phyloP scores from a whole-genome alignment of 495 filamentous ascomycete genomes.

The Hyaloscypha finlandica region DNA sequence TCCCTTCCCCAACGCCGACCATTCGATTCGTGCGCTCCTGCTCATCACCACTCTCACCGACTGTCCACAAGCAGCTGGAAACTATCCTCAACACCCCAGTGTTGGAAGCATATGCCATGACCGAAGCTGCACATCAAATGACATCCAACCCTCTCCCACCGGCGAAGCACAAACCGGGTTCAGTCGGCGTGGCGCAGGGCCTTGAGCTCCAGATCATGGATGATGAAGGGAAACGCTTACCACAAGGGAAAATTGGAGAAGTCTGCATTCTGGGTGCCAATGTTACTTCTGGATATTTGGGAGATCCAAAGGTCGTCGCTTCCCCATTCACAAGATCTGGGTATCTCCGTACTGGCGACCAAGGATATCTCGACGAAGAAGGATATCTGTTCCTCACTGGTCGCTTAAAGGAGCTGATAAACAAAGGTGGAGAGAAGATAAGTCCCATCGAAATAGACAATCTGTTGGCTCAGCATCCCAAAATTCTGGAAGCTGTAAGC shows the following conservation, averaged over 20 bases:
- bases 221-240: constrained; percentile 56
- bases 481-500: constrained; percentile 72
- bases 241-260: constrained; percentile 66
- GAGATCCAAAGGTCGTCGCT: constrained; percentile 65
- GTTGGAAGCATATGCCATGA: constrained; percentile 87
- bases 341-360: constrained; percentile 82
- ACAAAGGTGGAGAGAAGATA: constrained; percentile 80
- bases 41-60: constrained; percentile 74
- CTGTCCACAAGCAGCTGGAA: constrained; percentile 72
- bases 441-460: constrained; percentile 78
- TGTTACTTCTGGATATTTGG: constrained; percentile 77
- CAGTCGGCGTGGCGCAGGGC: constrained; percentile 76
- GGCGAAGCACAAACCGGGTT: constrained; percentile 69
- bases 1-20: constrained; percentile 58
- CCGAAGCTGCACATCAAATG: constrained; percentile 85
- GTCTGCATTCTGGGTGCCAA: constrained; percentile 76
- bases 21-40: constrained; percentile 87
- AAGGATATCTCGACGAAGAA: constrained; percentile 70
- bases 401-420: constrained; percentile 82
- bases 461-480: constrained; percentile 61
- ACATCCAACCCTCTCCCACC: constrained; percentile 79
- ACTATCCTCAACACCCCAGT: constrained; percentile 70
- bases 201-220: constrained; percentile 77
- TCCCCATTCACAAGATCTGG: constrained; percentile 64
- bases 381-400: constrained; percentile 75